Evolutionary conservation across 352 stramenopile genomes (phyloP), one percentile per base, ranked within the genome.

Genomic region (Pseudoperonospora humuli): DNA sequence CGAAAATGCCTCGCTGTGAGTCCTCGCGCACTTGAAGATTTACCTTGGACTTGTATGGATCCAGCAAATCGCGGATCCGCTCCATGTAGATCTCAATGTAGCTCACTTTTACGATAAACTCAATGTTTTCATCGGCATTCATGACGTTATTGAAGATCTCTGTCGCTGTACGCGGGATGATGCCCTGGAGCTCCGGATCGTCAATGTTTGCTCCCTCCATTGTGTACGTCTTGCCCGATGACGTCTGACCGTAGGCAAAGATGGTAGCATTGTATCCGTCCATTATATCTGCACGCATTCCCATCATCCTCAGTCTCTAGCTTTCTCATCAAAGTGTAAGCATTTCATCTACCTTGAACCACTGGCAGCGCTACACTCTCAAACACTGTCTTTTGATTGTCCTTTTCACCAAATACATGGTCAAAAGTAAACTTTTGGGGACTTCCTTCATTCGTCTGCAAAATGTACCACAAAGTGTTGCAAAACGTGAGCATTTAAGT

Each of bases 61-160:
- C 86, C 32, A 98, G 61, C 10, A 98, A 58, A 50, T 98, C 92
- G 14, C 86, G 75, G 39, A 98, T 96, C 20, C 75, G 72, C 61
- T 98, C 92, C 80, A 97, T 96, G 68, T 98, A 98, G 48, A 98
- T 97, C 67, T 98, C 92, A 47, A 97, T 94, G 74, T 96, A 96
- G 59, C 79, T 93, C 28, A 95, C 83, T 56, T 88, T 91, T 20
- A 95, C 79, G 39, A 91, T 93, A 58, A 96, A 97, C 59, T 96
- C 86, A 38, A 96, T 85, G 65, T 92, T 90, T 50, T 95, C 83
- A 38, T 93, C 77, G 6, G 86, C 86, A 14, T 75, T 71, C 61
- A 86, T 70, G 19, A 96, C 75, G 40, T 86, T 79, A 47, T 83
- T 84, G 39, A 96, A 95, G 50, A 95, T 84, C 54, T 86, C 82